phyloP scores from a whole-genome alignment of 495 filamentous ascomycete genomes.

The Penicillium psychrofluorescens region DNA sequence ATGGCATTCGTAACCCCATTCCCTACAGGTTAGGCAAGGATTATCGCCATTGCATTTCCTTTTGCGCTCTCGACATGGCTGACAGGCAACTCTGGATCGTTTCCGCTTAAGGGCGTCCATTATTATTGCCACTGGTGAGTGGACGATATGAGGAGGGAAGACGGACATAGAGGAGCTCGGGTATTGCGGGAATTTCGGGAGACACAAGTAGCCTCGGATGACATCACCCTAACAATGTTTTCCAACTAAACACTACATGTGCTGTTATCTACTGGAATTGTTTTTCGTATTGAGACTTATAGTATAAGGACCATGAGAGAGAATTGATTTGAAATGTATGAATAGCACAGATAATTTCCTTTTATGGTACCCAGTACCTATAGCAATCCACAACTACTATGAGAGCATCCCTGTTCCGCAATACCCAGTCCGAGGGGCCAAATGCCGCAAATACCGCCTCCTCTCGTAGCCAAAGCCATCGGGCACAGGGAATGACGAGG shows the following conservation, averaged over 20 bases:
- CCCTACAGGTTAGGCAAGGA: conserved; percentile 38
- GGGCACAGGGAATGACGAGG: no score
- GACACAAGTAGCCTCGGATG: no score
- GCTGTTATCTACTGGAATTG: no score
- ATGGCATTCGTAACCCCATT: conserved; percentile 41
- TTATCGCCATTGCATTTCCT: conserved; percentile 39
- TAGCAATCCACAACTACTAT: no score
- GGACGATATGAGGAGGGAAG: not conserved
- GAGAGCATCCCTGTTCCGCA: not conserved
- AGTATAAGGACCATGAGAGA: no score
- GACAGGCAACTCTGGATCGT: conserved; percentile 33
- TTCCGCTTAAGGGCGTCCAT: conserved; percentile 21
- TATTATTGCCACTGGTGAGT: not conserved
- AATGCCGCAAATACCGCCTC: not conserved
- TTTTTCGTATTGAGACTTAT: no score
- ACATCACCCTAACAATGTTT: no score
- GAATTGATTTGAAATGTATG: no score
- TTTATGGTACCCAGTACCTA: no score
- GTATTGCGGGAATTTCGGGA: not conserved
- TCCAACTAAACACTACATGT: no score
- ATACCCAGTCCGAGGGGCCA: not conserved
- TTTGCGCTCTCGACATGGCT: conserved; percentile 42
- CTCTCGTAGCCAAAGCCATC: no score
- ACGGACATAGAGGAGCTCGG: conserved; percentile 5
- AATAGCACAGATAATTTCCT: no score